Evolutionary conservation across 352 stramenopile genomes (phyloP), one percentile per base, ranked within the genome.

Genomic region (Phytopythium montanum): DNA sequence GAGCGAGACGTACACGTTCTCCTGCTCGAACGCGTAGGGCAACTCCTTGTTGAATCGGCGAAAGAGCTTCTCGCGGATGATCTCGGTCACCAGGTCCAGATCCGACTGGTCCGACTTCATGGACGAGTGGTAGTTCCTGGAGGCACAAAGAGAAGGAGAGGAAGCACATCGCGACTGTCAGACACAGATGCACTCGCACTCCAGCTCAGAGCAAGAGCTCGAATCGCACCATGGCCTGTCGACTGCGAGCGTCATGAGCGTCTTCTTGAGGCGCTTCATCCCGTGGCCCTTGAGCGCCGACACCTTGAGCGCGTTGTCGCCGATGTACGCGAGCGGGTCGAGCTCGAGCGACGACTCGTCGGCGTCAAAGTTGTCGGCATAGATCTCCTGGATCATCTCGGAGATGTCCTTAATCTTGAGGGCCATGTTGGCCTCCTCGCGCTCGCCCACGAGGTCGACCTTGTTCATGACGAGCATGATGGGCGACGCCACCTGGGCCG

Each of bases 381-480:
- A 95, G 48, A 92, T 81, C 48, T 89, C 78, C 46, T 87, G 69
- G 56, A 95, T 85, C 81, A 95, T 92, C 59, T 92, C 70, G 18
- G 83, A 89, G 13, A 95, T 64, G 33, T 91, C 83, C 59, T 81
- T 76, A 49, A 93, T 80, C 54, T 87, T 87, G 25, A 81, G 71
- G 7, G 76, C 68, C 23, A 92, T 44, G 51, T 85, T 91, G 23
- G 62, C 49, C 56, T 80, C 73, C 45, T 90, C 81, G 13, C 67
- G 75, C 12, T 73, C 53, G 25, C 66, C 72, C 23, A 90, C 78
- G 21, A 94, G 72, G 28, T 93, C 79, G 56, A 66, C 82, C 75
- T 95, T 95, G 71, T 95, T 95, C 79, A 95, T 87, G 42, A 95
- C 81, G 38, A 95, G 80, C 79, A 92, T 89, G 18, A 88, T 87